Evolutionary conservation across 2,329 filamentous ascomycete genomes (phyloP).

Genomic region (Clarireedia paspali): DNA sequence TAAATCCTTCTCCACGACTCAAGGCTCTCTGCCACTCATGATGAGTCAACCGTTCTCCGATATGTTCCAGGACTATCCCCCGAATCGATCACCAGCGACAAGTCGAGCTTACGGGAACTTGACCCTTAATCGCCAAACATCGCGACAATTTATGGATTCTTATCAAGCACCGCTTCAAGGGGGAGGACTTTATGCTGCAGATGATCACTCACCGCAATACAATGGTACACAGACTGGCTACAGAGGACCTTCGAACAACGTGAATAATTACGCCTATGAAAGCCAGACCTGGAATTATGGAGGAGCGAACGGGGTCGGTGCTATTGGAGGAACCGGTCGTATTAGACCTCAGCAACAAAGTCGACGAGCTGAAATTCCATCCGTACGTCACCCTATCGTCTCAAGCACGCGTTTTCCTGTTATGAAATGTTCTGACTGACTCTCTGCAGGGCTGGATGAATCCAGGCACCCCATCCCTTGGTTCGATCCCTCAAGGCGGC

Average conservation of each 20-base stretch:
- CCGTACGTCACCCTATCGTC: conserved; percentile 49
- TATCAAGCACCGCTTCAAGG: conserved; percentile 43
- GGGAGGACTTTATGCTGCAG: conserved; percentile 58
- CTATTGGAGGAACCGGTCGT: conserved; percentile 55
- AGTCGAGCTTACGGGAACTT: conserved; percentile 58
- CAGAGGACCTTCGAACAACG: conserved; percentile 15
- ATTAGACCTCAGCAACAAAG: conserved; percentile 41
- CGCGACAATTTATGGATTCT: conserved; percentile 65
- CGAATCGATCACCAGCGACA: conserved; percentile 66
- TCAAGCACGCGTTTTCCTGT: not conserved
- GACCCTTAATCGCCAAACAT: conserved; percentile 61
- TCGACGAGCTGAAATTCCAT: conserved; percentile 56
- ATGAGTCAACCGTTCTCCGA: conserved; percentile 52
- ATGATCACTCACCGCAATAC: conserved; percentile 51
- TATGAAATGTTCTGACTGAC: conserved; percentile 14
- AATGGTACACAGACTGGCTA: conserved; percentile 34
- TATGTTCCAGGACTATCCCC: conserved; percentile 66
- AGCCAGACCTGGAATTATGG: conserved; percentile 75
- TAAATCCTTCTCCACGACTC: conserved; percentile 6
- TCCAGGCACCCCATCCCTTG: conserved; percentile 47
- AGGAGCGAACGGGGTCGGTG: conserved; percentile 49
- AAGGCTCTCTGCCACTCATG: conserved; percentile 16
- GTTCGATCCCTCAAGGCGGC: not conserved
- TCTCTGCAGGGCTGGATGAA: conserved; percentile 27
- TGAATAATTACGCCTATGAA: conserved; percentile 56